phyloP scores from a whole-genome alignment of 495 filamentous ascomycete genomes.

The Glarea lozoyensis region DNA sequence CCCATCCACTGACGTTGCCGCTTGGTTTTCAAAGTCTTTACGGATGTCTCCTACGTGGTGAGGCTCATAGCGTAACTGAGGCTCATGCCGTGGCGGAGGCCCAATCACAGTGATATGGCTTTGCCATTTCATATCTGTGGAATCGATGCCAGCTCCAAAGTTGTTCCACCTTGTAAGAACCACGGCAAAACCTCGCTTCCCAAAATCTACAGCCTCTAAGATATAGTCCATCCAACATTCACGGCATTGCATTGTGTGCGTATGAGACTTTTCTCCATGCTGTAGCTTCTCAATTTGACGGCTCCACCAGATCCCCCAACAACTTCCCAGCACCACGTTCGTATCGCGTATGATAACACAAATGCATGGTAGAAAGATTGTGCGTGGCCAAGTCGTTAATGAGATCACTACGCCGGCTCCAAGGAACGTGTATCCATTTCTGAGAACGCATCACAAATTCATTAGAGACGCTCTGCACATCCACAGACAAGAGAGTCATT shows the following conservation, averaged over 20 bases:
- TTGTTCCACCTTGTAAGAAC: conserved; percentile 14
- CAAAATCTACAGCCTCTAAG: conserved; percentile 14
- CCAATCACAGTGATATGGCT: conserved; percentile 11
- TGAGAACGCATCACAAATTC: conserved; percentile 16
- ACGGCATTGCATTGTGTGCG: conserved; percentile 6
- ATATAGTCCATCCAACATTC: conserved; percentile 13
- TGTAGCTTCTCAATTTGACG: conserved; percentile 9
- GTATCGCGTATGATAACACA: conserved; percentile 5
- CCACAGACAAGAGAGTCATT: conserved; percentile 13
- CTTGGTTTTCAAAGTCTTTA: conserved; percentile 12
- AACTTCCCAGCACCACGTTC: neutral
- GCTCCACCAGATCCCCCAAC: conserved; percentile 6
- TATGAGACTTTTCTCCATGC: conserved; percentile 5
- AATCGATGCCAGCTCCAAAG: conserved; percentile 10
- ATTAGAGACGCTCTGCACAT: conserved; percentile 13
- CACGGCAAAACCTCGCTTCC: conserved; percentile 12
- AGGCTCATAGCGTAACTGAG: conserved; percentile 1
- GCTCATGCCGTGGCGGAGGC: too few relatives aligned
- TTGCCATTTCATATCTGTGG: conserved; percentile 14
- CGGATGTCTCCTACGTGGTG: conserved; percentile 12
- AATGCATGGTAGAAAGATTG: neutral
- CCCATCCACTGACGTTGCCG: conserved; percentile 10
- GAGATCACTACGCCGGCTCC: conserved; percentile 1
- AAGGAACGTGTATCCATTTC: conserved; percentile 9
- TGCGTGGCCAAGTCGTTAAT: conserved; percentile 2